Conservation (phyloP, 345 rosid genomes). For the Anacardium occidentale region DNA sequence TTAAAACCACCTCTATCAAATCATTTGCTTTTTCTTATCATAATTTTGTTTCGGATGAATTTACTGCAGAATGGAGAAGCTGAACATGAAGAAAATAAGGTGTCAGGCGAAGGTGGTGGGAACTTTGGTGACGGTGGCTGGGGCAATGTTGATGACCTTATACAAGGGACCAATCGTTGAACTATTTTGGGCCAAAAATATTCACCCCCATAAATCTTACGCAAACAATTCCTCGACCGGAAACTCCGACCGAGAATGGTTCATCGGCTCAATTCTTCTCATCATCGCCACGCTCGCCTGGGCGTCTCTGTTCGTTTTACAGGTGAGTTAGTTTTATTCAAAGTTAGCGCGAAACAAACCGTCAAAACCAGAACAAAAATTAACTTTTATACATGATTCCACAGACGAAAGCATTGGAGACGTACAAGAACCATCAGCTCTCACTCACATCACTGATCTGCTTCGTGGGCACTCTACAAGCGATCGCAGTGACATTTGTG, state of each 20-base stretch:
- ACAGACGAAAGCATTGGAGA: conserved; percentile 78
- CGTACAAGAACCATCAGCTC: conserved; percentile 75
- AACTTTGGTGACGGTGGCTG: conserved; percentile 68
- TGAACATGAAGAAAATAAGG: conserved; percentile 62
- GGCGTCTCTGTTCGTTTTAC: conserved; percentile 77
- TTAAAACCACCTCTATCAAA: too few relatives aligned
- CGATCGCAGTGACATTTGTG: conserved; percentile 65
- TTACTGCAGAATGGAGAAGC: conserved; percentile 73
- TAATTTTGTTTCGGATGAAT: not conserved
- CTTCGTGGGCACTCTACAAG: conserved; percentile 81
- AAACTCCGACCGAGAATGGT: conserved; percentile 46
- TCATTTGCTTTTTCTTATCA: too few relatives aligned
- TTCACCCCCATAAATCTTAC: conserved; percentile 29
- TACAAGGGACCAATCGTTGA: conserved; percentile 76
- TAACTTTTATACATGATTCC: not conserved
- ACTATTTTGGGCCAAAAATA: conserved; percentile 51
- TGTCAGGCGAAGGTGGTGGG: conserved; percentile 79
- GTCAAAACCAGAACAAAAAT: too few relatives aligned
- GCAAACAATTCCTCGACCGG: conserved; percentile 13
- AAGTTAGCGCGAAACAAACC: too few relatives aligned
- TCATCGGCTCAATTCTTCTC: conserved; percentile 71
- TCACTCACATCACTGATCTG: conserved; percentile 78
- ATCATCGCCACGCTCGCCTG: conserved; percentile 88
- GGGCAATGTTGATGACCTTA: conserved; percentile 85
- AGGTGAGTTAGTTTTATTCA: conserved; percentile 35